A percentile compares a stretch with the other conserved stretches of the same genome.
phyloP scores from a whole-genome alignment of 2,329 filamentous ascomycete genomes.

The Hypocreales sp. region DNA sequence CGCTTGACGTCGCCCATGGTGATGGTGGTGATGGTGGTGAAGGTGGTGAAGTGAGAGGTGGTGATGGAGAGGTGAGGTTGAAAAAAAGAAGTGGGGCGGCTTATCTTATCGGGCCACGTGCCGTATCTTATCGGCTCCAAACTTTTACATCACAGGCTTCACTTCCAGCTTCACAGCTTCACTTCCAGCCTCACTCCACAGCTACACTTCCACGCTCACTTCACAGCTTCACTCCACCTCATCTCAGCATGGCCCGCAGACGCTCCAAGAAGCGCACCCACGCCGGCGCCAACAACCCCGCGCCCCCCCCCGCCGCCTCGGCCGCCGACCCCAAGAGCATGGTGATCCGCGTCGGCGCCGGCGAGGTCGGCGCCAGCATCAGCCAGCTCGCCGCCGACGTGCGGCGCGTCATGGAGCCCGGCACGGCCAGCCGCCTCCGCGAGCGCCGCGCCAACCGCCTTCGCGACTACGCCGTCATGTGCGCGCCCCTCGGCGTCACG shows the following conservation, averaged over 20 bases:
- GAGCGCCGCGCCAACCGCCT: constrained; percentile 80
- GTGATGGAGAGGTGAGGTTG: background rate
- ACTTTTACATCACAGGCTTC: too few species aligned
- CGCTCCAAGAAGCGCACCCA: constrained; percentile 85
- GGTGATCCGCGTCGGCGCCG: constrained; percentile 93
- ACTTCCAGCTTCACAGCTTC: too few species aligned
- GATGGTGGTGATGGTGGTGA: background rate
- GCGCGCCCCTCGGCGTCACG: constrained; percentile 80
- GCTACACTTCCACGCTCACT: too few species aligned
- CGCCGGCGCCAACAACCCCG: constrained; percentile 47
- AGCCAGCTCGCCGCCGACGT: constrained; percentile 87
- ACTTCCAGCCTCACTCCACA: too few species aligned
- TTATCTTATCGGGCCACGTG: too few species aligned
- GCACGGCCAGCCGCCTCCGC: constrained; percentile 77
- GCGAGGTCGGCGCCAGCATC: constrained; percentile 81
- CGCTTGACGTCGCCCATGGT: constrained; percentile 22
- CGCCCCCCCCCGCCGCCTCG: constrained; percentile 38
- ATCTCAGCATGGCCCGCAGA: constrained; percentile 63
- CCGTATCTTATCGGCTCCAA: too few species aligned
- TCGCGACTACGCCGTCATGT: constrained; percentile 90
- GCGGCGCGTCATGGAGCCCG: constrained; percentile 86
- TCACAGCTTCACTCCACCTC: too few species aligned
- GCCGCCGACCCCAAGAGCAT: constrained; percentile 78
- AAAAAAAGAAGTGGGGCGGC: constrained; percentile 16
- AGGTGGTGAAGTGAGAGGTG: too few species aligned